Base-by-base conservation (phyloP, 257 asterid genomes). In the Lithospermum erythrorhizon region DNA sequence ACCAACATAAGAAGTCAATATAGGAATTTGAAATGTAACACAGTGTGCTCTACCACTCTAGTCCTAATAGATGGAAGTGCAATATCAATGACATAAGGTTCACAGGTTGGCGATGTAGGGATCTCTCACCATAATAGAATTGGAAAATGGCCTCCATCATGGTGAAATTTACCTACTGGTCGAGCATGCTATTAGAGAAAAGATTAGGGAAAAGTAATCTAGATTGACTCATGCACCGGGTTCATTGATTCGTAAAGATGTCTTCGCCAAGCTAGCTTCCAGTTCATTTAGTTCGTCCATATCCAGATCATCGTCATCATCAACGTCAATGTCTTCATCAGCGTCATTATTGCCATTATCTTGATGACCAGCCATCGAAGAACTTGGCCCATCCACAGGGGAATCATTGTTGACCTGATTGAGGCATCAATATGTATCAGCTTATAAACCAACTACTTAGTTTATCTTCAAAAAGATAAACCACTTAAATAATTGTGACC, bases 251-350 rank as follows among this genome's bases (percentile, higher is more conserved):
- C 80, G 83, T 69, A 89, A 73, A 23, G 97, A 63, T 19, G 93
- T 81, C 72, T 68, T 82, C 4, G 94, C 81, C 11, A 89, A 78
- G 79, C 87, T 89, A 63, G 95, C 95, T 79, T 89, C 97, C 66
- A 89, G 80, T 75, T 89, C 97, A 57, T 84, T 75, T 66, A 89
- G 69, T 76, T 89, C 97, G 10, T 89, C 97, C 66, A 87, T 61
- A 72, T 89, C 97, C 58, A 89, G 76, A 75, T 87, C 97, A 17
- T 85, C 95, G 0, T 90, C 86, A 1, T 77, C 89, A 0, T 83
- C 94, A 3, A 78, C 90, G 1, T 73, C 82, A 21, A 47, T 75
- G 35, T 20, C 76, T n/a, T 52, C 45, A 22, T 65, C 80, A 22
- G 58, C 70, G 30, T 53, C 72, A 9, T 59, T 54, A 24, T 35